These are phyloP conservation scores for Pyracantha coccinea DNA, from an alignment of 331 rosid genomes.

Conservation along the genomic window DNA sequence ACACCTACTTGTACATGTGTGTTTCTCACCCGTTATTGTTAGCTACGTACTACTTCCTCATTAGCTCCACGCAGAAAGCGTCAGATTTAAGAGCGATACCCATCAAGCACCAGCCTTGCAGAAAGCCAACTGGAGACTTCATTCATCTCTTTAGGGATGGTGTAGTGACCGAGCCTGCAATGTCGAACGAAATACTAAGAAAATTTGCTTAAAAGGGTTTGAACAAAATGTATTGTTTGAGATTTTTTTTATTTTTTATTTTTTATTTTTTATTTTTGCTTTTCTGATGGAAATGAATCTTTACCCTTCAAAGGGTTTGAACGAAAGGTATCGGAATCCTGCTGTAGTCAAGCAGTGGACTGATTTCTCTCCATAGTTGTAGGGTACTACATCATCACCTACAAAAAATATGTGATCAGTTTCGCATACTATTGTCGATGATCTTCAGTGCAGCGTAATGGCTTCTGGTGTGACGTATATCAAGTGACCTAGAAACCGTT, in stretches of 20 bases:
- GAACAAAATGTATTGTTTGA: too few relatives aligned
- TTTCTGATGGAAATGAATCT: neutral
- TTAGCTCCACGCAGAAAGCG: constrained; percentile 1
- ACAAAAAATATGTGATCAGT: neutral
- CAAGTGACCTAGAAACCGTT: neutral
- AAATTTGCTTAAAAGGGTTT: neutral
- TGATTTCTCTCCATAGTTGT: constrained; percentile 66
- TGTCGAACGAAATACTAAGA: constrained; percentile 11
- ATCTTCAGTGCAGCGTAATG: neutral
- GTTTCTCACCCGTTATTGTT: constrained; percentile 23
- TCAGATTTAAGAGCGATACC: constrained; percentile 29
- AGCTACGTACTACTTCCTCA: constrained; percentile 1
- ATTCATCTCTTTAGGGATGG: constrained; percentile 81
- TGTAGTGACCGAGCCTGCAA: constrained; percentile 85
- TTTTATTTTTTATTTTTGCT: too few relatives aligned
- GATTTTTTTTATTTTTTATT: too few relatives aligned
- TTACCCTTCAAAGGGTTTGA: constrained; percentile 89
- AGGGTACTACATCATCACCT: constrained; percentile 82
- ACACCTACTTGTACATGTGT: constrained; percentile 24
- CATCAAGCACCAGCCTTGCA: constrained; percentile 72
- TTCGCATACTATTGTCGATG: neutral
- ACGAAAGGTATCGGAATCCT: constrained; percentile 64
- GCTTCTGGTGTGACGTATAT: neutral
- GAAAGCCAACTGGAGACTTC: constrained; percentile 81
- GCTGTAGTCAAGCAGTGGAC: constrained; percentile 58